A percentile compares a stretch with the other conserved stretches of the same genome.
Conservation (phyloP, 73 alveolate species). For the Symbiodinium natans region DNA sequence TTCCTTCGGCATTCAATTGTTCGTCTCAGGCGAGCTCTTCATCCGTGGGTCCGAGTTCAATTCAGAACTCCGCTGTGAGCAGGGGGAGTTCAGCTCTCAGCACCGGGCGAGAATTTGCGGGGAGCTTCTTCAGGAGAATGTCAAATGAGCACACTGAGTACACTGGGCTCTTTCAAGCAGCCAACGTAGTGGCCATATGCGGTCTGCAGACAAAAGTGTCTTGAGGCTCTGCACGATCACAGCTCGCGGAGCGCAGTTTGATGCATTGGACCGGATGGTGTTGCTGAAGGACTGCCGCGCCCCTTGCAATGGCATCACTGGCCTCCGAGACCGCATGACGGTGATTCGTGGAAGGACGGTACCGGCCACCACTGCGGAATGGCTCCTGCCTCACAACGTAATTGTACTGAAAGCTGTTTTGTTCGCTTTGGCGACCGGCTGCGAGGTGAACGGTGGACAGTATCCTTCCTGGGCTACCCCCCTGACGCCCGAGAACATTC, state of each 20-base stretch:
- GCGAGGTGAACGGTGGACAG: slow-evolving; percentile 58
- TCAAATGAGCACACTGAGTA: no score
- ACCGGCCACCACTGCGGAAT: neutral
- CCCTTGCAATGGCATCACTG: no score
- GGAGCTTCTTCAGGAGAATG: no score
- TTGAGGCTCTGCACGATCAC: slow-evolving; percentile 47
- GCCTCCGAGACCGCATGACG: no score
- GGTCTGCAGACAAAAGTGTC: no score
- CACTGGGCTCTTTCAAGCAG: no score
- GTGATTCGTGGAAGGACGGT: no score
- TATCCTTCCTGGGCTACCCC: slow-evolving; percentile 72
- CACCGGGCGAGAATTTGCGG: no score
- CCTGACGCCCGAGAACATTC: slow-evolving; percentile 51
- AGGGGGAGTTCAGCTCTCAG: slow-evolving; percentile 45
- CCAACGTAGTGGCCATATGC: no score
- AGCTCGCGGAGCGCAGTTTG: slow-evolving; percentile 62
- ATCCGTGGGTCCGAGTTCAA: slow-evolving; percentile 85
- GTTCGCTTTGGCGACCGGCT: no score
- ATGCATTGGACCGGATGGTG: slow-evolving; percentile 65
- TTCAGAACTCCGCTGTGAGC: slow-evolving; percentile 80
- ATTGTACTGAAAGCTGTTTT: no score
- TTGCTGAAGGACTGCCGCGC: slow-evolving; percentile 40
- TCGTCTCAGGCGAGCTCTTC: slow-evolving; percentile 57
- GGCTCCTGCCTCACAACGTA: neutral
- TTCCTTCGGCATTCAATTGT: no score